Base-by-base conservation (phyloP, 2,329 filamentous ascomycete genomes). In the Botryotinia globosa region DNA sequence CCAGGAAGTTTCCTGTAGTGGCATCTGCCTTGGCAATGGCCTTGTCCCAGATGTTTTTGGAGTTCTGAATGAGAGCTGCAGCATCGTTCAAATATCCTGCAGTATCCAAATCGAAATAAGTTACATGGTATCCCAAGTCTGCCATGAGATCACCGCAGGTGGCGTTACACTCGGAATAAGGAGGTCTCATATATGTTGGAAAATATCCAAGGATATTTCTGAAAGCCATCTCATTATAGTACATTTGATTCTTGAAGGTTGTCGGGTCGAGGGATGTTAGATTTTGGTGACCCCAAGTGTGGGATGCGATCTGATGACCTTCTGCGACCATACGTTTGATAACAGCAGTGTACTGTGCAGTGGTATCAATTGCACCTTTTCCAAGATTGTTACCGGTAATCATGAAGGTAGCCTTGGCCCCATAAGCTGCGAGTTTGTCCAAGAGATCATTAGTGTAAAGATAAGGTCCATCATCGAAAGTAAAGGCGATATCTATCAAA, bases 381-480 rank as follows among this genome's bases (percentile, higher is more conserved):
- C 77, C 87, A 77, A 86, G 82, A 80, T 88, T 88, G 80, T 85
- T 87, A 39, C 87, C 87, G 12, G 85, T 88, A 74, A 92, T 84
- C 72, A 80, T 77, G 59, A 92, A 92, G 2, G 90, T 92, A 2
- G 89, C 90, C 75, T 88, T 90, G 22, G 88, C 89, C 42, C 85
- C 82, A 78, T 90, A 89, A 39, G 82, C 83, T 73, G 85, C 84
- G 63, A 92, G 84, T 71, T 90, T 83, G 77, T 91, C 87, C 20
- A 92, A 51, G 32, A 73, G 72, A n/a, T 73, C 72, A 48, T 64
- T 83, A 1, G 89, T 92, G 80, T 88, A 90, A 44, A 84, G 80
- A 75, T 87, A 87, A n/a, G 90, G 90, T 4, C 90, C 90, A 77
- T 92, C 90, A 76, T 92, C 90, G 76, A 87, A 92, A 1, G 89